Percentiles rank a stretch among this genome's conserved stretches.
Conservation (phyloP, 2,329 filamentous ascomycete genomes). For the Aaosphaeria arxii region DNA sequence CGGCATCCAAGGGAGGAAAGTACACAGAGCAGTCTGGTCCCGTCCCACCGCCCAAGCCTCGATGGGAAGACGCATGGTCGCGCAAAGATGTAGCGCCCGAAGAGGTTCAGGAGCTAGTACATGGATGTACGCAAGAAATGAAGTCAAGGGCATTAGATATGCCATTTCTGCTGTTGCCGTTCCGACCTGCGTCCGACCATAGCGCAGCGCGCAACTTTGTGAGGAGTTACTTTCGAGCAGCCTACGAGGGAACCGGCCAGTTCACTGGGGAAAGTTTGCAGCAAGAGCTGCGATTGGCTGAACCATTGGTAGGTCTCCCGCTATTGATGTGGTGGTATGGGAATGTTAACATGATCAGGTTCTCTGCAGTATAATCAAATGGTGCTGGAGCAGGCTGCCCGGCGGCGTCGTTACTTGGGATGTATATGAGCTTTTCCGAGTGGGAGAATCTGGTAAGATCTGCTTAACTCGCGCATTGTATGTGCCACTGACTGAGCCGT, state of each 20-base stretch:
- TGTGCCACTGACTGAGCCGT: conserved; percentile 14
- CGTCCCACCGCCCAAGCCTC: conserved; percentile 60
- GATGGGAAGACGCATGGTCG: conserved; percentile 85
- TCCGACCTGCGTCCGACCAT: conserved; percentile 88
- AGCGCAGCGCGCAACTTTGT: conserved; percentile 90
- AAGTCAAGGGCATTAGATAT: conserved; percentile 89
- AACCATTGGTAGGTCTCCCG: conserved; percentile 73
- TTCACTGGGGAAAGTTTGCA: conserved; percentile 67
- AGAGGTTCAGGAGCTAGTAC: conserved; percentile 84
- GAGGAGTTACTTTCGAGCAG: conserved; percentile 81
- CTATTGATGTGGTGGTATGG: background rate
- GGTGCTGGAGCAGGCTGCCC: conserved; percentile 93
- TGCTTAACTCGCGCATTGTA: conserved; percentile 4
- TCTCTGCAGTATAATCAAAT: conserved; percentile 90
- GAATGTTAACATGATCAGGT: conserved; percentile 56
- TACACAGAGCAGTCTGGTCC: conserved; percentile 13
- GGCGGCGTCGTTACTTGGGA: conserved; percentile 96
- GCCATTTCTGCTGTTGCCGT: conserved; percentile 90
- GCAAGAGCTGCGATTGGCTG: conserved; percentile 87
- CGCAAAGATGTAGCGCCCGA: conserved; percentile 80
- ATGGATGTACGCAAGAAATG: conserved; percentile 82
- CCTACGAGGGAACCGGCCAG: conserved; percentile 55
- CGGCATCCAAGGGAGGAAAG: conserved; percentile 26
- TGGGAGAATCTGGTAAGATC: conserved; percentile 79
- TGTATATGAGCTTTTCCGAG: conserved; percentile 91